Base-by-base conservation (phyloP, 192 early-diverging fungal species). In the Backusella tuberculispora region DNA sequence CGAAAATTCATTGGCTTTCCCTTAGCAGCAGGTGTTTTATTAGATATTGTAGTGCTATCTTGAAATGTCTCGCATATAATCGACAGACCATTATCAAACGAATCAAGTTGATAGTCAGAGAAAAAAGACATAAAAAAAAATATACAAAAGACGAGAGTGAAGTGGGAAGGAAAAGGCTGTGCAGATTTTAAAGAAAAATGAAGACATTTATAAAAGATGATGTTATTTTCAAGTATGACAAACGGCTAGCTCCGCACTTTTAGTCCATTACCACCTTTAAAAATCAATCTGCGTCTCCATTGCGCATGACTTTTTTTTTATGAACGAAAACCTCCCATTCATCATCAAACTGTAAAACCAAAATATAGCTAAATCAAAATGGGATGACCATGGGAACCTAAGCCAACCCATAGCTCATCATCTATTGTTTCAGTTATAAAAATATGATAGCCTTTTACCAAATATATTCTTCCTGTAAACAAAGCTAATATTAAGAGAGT, bases 391-490 rank as follows among this genome's bases (percentile, higher is more conserved):
- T 60, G 53, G 53, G 53, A 60, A 26, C 53, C 21, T 60, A 60
- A 60, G 21, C 53, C 53, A 26, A 19, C 17, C 4, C 8, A 50
- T 19, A 50, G 8, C 19, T 50, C 48, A 50, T 60, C 53, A 60
- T 60, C 53, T 60, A 60, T 5, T 60, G 53, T 60, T 60, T 60
- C 53, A 60, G 53, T 60, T 60, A 13, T 26, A 60, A 60, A 43
- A 60, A 60, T n/a, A 60, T 60, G 53, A 60, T 26, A 60, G 26
- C n/a, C 53, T 13, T 60, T 60, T 60, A 3, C 53, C 9, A 60
- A 60, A 60, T 56, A 24, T 56, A 56, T 24, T 17, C 19, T 24
- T 56, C 29, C 24, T n/a, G 53, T 56, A 56, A 56, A 56, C 53
- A 56, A 56, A 24, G 8, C 6, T 21, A 56, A 56, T 24, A 56